A percentile compares a stretch with the other conserved stretches of the same genome.
These are phyloP conservation scores for Fagopyrum homotropicum DNA, from an alignment of 148 eudicot genomes.

Conservation along the genomic window DNA sequence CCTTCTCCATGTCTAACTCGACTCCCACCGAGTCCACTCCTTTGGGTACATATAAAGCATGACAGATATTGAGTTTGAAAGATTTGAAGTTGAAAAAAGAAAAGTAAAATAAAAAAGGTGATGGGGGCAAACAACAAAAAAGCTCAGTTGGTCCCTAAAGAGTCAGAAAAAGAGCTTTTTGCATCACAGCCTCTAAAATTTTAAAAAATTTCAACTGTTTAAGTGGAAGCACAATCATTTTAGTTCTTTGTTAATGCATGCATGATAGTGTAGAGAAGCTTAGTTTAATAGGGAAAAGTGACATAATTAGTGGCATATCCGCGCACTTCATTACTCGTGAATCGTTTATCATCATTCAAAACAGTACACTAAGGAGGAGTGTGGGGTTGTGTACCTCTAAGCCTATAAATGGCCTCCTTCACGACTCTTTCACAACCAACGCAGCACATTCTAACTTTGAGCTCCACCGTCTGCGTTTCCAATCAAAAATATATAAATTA, in stretches of 20 bases:
- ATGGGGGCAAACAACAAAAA: no score
- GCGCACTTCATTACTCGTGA: neutral
- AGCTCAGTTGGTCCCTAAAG: no score
- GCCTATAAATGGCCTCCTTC: constrained; percentile 68
- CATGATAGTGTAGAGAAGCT: neutral
- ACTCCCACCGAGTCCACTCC: constrained; percentile 84
- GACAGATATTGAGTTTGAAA: no score
- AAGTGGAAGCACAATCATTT: constrained; percentile 2
- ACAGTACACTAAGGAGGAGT: neutral
- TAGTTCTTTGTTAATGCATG: constrained; percentile 2
- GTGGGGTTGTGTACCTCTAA: constrained; percentile 42
- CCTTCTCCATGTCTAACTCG: constrained; percentile 82
- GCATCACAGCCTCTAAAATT: no score
- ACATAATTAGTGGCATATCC: neutral
- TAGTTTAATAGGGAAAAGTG: neutral
- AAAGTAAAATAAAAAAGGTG: no score
- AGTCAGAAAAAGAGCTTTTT: no score
- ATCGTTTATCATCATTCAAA: no score
- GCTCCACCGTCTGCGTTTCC: constrained; percentile 63
- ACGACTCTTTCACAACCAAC: constrained; percentile 89
- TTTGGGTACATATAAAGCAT: constrained; percentile 1
- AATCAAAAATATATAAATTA: neutral
- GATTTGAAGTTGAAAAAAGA: no score
- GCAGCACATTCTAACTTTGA: constrained; percentile 96
- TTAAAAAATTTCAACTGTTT: neutral